Evolutionary conservation across 2,329 filamentous ascomycete species (phyloP), one percentile per base, ranked within the genome.

Genomic region (Fusarium mangiferae): DNA sequence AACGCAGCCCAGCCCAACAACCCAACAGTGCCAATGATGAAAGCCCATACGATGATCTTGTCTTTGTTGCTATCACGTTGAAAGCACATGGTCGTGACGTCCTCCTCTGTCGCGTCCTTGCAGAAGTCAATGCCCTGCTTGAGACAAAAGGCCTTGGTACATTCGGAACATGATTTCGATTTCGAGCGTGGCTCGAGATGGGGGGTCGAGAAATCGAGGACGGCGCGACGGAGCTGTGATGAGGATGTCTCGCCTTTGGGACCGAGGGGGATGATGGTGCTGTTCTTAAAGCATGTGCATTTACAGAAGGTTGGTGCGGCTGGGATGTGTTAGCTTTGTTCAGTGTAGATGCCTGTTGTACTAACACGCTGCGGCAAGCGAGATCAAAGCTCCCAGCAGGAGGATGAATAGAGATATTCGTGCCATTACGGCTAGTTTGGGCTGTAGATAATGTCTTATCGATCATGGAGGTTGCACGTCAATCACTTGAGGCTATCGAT

Each of bases 221-320:
- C 46, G 69, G 76, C 77, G 41, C 59, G 77, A 51, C 54, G 75
- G 58, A 75, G 77, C 39, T 77, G 67, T 6, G 77, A 73, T 61
- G 63, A 64, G 22, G 72, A 70, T 36, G 46, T 20, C 26, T 80
- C 73, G 59, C 82, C 77, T 66, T 85, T 81, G 7, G 87, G 86
- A n/a, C 85, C 88, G 15, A 91, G 86, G 20, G 88, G 85, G 78
- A 92, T 90, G 77, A 92, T 90, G 74, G 90, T 92, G 85, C 88
- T 90, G 84, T 92, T 92, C 76, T 89, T 89, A 84, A 91, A 91
- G 83, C 90, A 92, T 75, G 89, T 92, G 83, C 90, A 92, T 86
- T 92, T 92, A 85, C 90, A 92, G 80, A 92, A 92, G 5, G 88
- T 89, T 24, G 89, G 90, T 48, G 89, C 87, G 38, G 87, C 90